Evolutionary conservation across 441 rosid genomes (phyloP), one percentile per base, ranked within the genome.

Genomic region (Aleurites moluccanus): DNA sequence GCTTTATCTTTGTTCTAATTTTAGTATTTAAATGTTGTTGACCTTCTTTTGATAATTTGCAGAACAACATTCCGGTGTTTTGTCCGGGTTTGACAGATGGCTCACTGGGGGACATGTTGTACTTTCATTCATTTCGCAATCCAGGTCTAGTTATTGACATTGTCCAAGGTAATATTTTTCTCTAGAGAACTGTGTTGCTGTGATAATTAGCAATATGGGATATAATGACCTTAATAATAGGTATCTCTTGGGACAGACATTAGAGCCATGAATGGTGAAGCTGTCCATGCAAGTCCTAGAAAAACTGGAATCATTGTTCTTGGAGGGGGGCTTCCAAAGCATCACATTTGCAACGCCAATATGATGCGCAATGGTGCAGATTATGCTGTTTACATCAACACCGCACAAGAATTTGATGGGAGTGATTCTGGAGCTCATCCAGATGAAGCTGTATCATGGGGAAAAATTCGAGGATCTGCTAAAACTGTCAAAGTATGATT

Each of bases 281-380:
- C 97, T 63, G 98, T 90, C 72, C 92, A 88, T 88, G 95, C 92
- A 18, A 73, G 35, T 80, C 93, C 91, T 33, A 88, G 92, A 76
- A 93, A 93, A 74, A 88, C 97, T 18, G 98, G 99, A 67, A 85
- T 91, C 87, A 87, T 95, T 70, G 85, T 93, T 76, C 90, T 95
- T 60, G 99, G 96, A 77, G 98, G 99, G 1, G 98, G 99, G 5
- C 72, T 93, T 71, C 97, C 97, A 0, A 95, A 95, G 84, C 99
- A 95, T 83, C 99, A 95, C 77, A 90, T 95, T 53, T 93, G 96
- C 84, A 92, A 95, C 77, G 99, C 99, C 75, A 95, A 90, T 79
- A 91, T 95, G 99, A 93, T 95, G 98, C 93, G 97, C 50, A 95
- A 93, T 77, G 99, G 99, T 77, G 92, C 99, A 2, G 98, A 93